Evolutionary conservation across 2,329 filamentous ascomycete genomes (phyloP), one percentile per base, ranked within the genome.

Genomic region (Fusarium oligoseptatum): DNA sequence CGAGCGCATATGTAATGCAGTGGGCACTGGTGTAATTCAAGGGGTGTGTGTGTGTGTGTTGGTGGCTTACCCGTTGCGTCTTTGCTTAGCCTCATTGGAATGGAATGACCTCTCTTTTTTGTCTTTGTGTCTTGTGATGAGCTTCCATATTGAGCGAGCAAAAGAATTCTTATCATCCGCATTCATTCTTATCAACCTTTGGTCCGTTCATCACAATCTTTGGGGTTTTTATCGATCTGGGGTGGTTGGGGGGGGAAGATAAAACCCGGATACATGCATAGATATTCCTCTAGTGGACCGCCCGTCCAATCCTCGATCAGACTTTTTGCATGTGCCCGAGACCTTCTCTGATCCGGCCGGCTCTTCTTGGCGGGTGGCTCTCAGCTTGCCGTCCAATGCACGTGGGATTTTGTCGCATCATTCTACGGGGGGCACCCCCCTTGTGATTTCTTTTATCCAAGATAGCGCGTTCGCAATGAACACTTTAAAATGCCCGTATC

Each of bases 281-380:
- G n/a, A 34, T 57, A 32, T 52, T 29, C 24, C 3, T n/a, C 7
- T 52, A 52, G 52, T 37, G 12, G 11, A 34, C 32, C 24, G 7
- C 36, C 60, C 17, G 17, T 52, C 72, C 72, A 74, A 74, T 74
- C 72, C 68, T n/a, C 20, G 52, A 52, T 36, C 48, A 32, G 34
- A n/a, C 50, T 41, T 62, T 29, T 22, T 48, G 37, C 72, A 74
- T 73, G 72, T 75, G 72, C 24, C 24, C 8, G 20, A 34, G 32
- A 34, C 29, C 32, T 12, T 34, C 20, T 14, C 41, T 22, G 17
- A 37, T 66, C 20, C 41, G 34, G 36, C 10, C 41, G 34, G 36
- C 10, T 14, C 6, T 22, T 43, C 60, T 60, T 65, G 50, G 65
- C 65, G 37, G 20, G 41, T 37, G 45, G 29, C 32, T 67, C 67